phyloP scores from a whole-genome alignment of 2,329 filamentous ascomycete genomes.

The Aquanectria penicillioides region DNA sequence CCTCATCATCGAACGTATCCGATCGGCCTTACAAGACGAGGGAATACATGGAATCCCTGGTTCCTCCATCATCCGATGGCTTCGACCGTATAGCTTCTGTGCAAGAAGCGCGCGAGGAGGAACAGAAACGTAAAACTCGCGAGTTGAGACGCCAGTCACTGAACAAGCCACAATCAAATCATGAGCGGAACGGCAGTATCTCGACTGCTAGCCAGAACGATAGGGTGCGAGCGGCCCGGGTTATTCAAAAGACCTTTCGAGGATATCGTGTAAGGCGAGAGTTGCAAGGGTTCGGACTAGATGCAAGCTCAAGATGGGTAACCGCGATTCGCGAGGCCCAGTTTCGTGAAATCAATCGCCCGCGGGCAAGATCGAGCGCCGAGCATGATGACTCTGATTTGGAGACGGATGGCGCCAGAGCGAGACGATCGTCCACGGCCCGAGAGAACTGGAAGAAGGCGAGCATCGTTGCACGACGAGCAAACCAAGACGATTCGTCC shows the following conservation, averaged over 20 bases:
- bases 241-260: constrained; percentile 79
- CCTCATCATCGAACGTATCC: constrained; percentile 29
- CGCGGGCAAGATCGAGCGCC: constrained; percentile 47
- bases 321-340: constrained; percentile 70
- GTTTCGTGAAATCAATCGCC: constrained; percentile 61
- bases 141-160: constrained; percentile 50
- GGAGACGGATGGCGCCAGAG: constrained; percentile 18
- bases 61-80: constrained; percentile 56
- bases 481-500: constrained; percentile 73
- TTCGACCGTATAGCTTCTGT: constrained; percentile 60
- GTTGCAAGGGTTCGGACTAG: constrained; percentile 73
- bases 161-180: constrained; percentile 44
- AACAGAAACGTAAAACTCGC: constrained; percentile 53
- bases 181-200: constrained; percentile 31
- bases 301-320: constrained; percentile 76
- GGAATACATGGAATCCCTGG: constrained; percentile 62
- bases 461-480: constrained; percentile 75
- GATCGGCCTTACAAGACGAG: constrained; percentile 42
- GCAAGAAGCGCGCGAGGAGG: constrained; percentile 58
- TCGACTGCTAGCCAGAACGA: constrained; percentile 31
- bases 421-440: constrained; percentile 52
- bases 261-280: constrained; percentile 79
- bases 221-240: constrained; percentile 58
- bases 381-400: constrained; percentile 11
- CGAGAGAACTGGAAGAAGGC: constrained; percentile 80